phyloP scores from a whole-genome alignment of 139 green algal species.

The Picochlorum sp. region DNA sequence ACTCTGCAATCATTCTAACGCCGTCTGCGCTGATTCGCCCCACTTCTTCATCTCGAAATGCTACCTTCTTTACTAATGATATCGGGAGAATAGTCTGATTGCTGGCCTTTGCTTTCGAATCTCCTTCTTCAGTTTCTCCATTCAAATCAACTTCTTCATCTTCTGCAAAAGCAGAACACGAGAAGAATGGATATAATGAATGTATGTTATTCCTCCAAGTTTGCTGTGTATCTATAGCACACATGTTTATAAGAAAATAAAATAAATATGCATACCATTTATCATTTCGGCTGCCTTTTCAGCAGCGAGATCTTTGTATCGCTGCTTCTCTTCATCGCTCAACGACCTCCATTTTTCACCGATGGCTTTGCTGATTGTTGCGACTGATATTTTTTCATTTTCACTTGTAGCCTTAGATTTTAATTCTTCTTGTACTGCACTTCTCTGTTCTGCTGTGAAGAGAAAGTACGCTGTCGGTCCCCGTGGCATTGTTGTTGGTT shows the following conservation, averaged over 20 bases:
- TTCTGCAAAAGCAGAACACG: no score
- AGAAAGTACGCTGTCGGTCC: conserved; percentile 36
- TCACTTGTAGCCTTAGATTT: conserved; percentile 3
- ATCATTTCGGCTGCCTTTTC: conserved; percentile 8
- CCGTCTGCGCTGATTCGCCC: conserved; percentile 31
- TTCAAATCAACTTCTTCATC: neutral
- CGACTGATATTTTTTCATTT: conserved; percentile 23
- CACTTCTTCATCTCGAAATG: conserved; percentile 40
- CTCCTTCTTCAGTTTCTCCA: neutral
- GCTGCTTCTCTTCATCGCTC: conserved; percentile 40
- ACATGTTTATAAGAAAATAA: neutral
- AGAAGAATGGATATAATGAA: no score
- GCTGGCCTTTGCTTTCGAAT: neutral
- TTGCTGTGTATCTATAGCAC: neutral
- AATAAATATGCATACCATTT: neutral
- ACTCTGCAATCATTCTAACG: conserved; percentile 26
- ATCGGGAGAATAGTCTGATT: conserved; percentile 24
- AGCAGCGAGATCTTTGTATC: conserved; percentile 28
- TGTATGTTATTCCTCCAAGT: neutral
- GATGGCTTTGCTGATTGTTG: conserved; percentile 43
- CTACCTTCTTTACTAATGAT: conserved; percentile 44
- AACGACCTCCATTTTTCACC: conserved; percentile 43
- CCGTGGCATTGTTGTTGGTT: neutral
- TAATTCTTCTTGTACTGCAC: conserved; percentile 26
- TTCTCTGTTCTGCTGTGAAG: conserved; percentile 29